Conservation (phyloP, 305 asterid species). For the Rubia balearica region DNA sequence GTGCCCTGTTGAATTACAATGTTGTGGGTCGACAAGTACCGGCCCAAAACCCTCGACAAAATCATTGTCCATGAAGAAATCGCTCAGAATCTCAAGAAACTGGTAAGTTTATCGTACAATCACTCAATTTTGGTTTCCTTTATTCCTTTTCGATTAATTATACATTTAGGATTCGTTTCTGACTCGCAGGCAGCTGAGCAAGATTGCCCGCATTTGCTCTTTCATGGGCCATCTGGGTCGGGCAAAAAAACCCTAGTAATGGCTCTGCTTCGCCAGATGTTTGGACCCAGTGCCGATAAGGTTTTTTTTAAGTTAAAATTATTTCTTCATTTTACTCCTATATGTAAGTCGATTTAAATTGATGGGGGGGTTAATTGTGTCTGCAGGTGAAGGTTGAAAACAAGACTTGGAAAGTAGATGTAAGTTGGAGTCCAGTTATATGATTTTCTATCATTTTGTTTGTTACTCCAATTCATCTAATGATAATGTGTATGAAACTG, state of each 20-base stretch:
- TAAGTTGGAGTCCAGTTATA: conserved; percentile 28
- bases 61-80: conserved; percentile 70
- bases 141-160: background rate
- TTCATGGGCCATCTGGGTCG: conserved; percentile 95
- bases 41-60: conserved; percentile 92
- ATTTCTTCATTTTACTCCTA: background rate
- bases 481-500: background rate
- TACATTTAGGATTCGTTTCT: background rate
- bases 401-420: conserved; percentile 92
- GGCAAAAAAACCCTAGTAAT: conserved; percentile 96
- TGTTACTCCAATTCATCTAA: background rate
- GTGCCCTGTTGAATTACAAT: conserved; percentile 22
- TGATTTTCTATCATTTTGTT: conserved; percentile 4
- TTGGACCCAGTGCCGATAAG: conserved; percentile 91
- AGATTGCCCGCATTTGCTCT: conserved; percentile 91
- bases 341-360: background rate
- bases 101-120: conserved; percentile 30
- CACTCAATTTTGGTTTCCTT: background rate
- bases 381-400: conserved; percentile 89
- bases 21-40: conserved; percentile 98
- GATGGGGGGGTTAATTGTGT: conserved; percentile 16
- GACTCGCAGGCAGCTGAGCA: conserved; percentile 62
- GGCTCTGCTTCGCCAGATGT: conserved; percentile 93
- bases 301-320: conserved; percentile 24
- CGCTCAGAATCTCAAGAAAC: conserved; percentile 81